Base-by-base conservation (phyloP, 805 yeast genomes). In the Grigorovia humatica region DNA sequence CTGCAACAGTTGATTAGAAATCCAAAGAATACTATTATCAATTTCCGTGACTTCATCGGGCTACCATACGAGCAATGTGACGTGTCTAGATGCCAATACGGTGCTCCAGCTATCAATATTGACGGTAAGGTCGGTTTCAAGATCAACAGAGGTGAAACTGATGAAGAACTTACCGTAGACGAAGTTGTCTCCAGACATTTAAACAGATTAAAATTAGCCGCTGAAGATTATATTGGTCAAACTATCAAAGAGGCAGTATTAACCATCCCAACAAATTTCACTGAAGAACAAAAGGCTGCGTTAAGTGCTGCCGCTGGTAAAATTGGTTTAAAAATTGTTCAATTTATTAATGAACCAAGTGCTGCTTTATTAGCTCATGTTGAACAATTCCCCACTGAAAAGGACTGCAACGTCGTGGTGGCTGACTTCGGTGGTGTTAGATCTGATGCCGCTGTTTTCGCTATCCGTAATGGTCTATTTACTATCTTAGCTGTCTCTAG, bases 381-480 rank as follows among this genome's bases (percentile, higher is more conserved):
- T 9, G 71, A 74, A 70, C 87, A 54, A 83, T 83, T 64, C 55
- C 60, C 61, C 46, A 57, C 58, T 49, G 57, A 57, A 47, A 56
- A 55, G n/a, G 71, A 67, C 47, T 63, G 53, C 46, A 66, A 63
- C 48, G 66, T 66, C 42, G 95, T 88, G 48, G 96, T 93, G 59
- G 95, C 95, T 51, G 99, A 93, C 71, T 87, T 93, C 63, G 99
- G 99, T 69, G 97, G 96, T 66, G 78, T 89, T 60, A 80, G 98
- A 72, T 83, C 96, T 44, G 98, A 93, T 67, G 96, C 90, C 55
- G 96, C 98, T 54, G 90, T 93, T 49, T 74, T 93, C 62, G 82
- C 97, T 43, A 86, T 84, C 50, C 83, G 97, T 75, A 96, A 96
- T 57, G 99, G 99, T 63, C 80, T 93, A 59, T 77, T 87, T 72